Conservation (phyloP, 2,329 filamentous ascomycete genomes). For the Fusarium pseudograminearum region DNA sequence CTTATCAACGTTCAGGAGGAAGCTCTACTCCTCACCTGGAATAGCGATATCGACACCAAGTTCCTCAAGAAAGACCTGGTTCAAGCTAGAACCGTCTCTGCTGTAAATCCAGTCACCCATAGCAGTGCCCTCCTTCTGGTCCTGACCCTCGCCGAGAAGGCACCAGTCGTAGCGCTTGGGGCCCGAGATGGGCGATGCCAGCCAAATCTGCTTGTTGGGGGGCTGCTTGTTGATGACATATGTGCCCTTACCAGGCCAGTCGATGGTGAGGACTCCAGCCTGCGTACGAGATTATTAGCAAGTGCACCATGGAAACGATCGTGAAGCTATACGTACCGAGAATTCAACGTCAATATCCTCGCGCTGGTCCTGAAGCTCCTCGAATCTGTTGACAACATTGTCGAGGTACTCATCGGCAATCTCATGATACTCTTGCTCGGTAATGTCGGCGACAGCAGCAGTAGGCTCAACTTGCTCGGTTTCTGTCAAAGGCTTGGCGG, state of each 20-base stretch:
- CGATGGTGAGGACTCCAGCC: conserved; percentile 87
- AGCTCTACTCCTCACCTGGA: conserved; percentile 47
- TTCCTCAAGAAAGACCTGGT: conserved; percentile 79
- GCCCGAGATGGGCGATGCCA: conserved; percentile 89
- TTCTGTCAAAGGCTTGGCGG: conserved; percentile 58
- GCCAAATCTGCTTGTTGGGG: conserved; percentile 97
- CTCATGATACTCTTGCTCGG: conserved; percentile 79
- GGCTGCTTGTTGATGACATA: conserved; percentile 99
- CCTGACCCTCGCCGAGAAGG: conserved; percentile 74
- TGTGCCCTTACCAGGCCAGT: conserved; percentile 75
- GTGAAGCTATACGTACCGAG: conserved; percentile 68
- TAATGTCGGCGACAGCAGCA: conserved; percentile 71
- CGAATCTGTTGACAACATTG: conserved; percentile 68
- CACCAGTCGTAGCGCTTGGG: conserved; percentile 97
- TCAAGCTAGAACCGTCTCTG: conserved; percentile 82
- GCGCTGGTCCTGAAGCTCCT: conserved; percentile 77
- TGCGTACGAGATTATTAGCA: conserved; percentile 54
- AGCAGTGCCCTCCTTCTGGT: conserved; percentile 80
- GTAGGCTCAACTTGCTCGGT: conserved; percentile 51
- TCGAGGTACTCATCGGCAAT: conserved; percentile 81
- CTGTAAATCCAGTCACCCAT: conserved; percentile 87
- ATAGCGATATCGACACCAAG: conserved; percentile 73
- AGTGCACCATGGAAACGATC: not conserved
- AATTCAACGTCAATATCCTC: conserved; percentile 91
- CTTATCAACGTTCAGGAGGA: conserved; percentile 29